A percentile compares a stretch with the other conserved stretches of the same genome.
Conservation (phyloP, 176 grass and related monocot species). For the Hsuehochloa calcarea region DNA sequence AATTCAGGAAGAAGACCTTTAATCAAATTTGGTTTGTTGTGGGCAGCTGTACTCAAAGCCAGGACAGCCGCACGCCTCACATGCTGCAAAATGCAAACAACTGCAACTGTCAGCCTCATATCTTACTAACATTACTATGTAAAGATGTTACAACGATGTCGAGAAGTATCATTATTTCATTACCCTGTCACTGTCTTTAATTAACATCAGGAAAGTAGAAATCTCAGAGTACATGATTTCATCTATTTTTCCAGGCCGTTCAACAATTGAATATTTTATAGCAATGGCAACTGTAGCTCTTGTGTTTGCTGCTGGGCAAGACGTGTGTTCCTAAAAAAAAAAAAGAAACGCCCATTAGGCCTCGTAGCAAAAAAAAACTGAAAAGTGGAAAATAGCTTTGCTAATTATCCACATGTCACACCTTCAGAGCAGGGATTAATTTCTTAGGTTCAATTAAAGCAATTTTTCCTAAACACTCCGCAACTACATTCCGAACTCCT, state of each 20-base stretch:
- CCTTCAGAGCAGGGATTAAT: constrained; percentile 78
- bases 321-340: constrained; percentile 64
- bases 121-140: neutral
- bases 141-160: neutral
- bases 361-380: neutral
- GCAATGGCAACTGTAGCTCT: constrained; percentile 90
- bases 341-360: neutral
- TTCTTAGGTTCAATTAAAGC: constrained; percentile 81
- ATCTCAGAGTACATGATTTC: constrained; percentile 76
- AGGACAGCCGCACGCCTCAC: constrained; percentile 85
- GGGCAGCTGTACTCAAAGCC: constrained; percentile 83
- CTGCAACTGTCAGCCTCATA: neutral
- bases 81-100: constrained; percentile 55
- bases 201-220: constrained; percentile 80
- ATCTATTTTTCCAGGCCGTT: constrained; percentile 87
- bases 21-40: constrained; percentile 92
- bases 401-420: constrained; percentile 11
- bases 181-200: constrained; percentile 87
- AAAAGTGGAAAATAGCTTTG: neutral
- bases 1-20: constrained; percentile 85
- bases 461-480: constrained; percentile 94
- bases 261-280: constrained; percentile 93
- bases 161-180: constrained; percentile 12
- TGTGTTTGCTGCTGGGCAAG: constrained; percentile 69
- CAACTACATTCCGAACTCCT: constrained; percentile 92